phyloP scores from a whole-genome alignment of 345 rosid genomes.

The Mercurialis annua region DNA sequence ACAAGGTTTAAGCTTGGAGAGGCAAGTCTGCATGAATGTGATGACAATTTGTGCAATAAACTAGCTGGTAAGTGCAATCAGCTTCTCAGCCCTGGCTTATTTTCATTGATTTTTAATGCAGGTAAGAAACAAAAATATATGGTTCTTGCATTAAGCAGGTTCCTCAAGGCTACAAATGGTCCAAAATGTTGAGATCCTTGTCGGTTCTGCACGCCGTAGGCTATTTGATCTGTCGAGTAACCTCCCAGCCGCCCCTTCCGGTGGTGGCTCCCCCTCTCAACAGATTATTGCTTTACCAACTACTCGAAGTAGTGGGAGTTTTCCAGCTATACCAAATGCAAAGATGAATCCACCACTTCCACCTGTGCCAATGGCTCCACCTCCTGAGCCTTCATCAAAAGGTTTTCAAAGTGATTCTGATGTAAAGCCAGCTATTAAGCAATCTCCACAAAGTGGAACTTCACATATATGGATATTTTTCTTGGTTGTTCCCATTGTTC shows the following conservation, averaged over 20 bases:
- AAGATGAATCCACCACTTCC: constrained; percentile 35
- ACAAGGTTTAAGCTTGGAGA: constrained; percentile 41
- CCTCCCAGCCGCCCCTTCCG: constrained; percentile 52
- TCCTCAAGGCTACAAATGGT: constrained; percentile 24
- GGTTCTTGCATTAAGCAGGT: constrained; percentile 20
- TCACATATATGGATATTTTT: constrained; percentile 51
- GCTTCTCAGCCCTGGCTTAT: neutral
- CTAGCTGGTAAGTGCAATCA: constrained; percentile 35
- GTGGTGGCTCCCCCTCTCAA: constrained; percentile 26
- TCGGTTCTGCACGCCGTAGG: constrained; percentile 49
- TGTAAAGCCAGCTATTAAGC: constrained; percentile 10
- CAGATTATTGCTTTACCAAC: constrained; percentile 44
- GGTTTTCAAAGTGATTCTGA: constrained; percentile 11
- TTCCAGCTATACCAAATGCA: constrained; percentile 63
- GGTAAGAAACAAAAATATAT: constrained; percentile 12
- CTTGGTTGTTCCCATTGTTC: constrained; percentile 35
- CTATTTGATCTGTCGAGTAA: constrained; percentile 64
- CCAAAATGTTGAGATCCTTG: constrained; percentile 33
- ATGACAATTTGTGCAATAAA: constrained; percentile 16
- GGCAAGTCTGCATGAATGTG: constrained; percentile 10
- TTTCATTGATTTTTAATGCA: constrained; percentile 2
- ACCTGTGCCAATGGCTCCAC: constrained; percentile 20
- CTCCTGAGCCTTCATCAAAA: constrained; percentile 6
- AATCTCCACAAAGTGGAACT: constrained; percentile 15
- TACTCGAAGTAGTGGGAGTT: constrained; percentile 76